These are phyloP conservation scores for Brettanomyces bruxellensis DNA, from an alignment of 805 yeast species.

Conservation along the genomic window DNA sequence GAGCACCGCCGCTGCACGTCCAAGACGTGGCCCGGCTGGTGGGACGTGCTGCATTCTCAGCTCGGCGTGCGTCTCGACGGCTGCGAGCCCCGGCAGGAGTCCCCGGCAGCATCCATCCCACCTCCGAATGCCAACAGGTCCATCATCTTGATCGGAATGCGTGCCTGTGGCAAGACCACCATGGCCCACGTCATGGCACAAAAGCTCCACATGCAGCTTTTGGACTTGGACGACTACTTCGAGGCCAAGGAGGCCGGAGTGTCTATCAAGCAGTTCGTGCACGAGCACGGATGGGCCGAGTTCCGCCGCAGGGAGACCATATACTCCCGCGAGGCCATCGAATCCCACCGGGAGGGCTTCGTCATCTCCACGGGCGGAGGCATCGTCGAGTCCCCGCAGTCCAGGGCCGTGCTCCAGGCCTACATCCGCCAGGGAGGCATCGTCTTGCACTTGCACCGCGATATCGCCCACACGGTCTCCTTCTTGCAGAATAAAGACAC, in stretches of 20 bases:
- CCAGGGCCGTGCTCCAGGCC: slow-evolving; percentile 53
- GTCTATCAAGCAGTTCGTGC: slow-evolving; percentile 54
- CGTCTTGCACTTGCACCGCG: slow-evolving; percentile 87
- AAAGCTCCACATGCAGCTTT: slow-evolving; percentile 52
- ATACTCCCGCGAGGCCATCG: slow-evolving; percentile 43
- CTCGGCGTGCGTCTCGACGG: slow-evolving; percentile 68
- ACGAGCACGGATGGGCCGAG: slow-evolving; percentile 73
- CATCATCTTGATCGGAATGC: slow-evolving; percentile 87
- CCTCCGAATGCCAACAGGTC: slow-evolving; percentile 39
- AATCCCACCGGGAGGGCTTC: slow-evolving; percentile 34
- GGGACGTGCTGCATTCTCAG: slow-evolving; percentile 78
- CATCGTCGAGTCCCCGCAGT: slow-evolving; percentile 66
- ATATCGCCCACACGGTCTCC: slow-evolving; percentile 66
- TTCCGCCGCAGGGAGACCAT: slow-evolving; percentile 64
- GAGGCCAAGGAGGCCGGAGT: slow-evolving; percentile 39
- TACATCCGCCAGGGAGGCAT: slow-evolving; percentile 56
- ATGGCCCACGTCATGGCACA: slow-evolving; percentile 72
- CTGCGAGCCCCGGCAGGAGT: slow-evolving; percentile 30
- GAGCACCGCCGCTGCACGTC: slow-evolving; percentile 89
- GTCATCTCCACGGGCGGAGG: slow-evolving; percentile 97
- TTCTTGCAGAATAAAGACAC: slow-evolving; percentile 67
- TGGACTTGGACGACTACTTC: slow-evolving; percentile 71
- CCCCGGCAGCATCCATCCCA: slow-evolving; percentile 6
- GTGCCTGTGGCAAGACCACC: slow-evolving; percentile 95
- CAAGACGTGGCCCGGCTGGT: slow-evolving; percentile 99